phyloP scores from a whole-genome alignment of 2,329 filamentous ascomycete genomes.

The Calonectria henricotiae region DNA sequence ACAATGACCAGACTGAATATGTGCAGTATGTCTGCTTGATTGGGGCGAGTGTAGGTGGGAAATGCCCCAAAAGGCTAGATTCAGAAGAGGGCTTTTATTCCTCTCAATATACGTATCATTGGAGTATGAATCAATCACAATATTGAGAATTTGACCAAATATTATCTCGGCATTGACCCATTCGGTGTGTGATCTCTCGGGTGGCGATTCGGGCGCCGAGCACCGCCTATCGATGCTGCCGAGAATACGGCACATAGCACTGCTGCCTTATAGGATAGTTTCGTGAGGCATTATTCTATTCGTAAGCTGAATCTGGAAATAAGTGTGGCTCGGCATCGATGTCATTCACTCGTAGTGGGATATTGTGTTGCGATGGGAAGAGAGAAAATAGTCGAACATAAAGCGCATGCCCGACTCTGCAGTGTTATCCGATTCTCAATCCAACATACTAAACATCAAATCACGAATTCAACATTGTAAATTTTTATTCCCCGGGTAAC shows the following conservation, averaged over 20 bases:
- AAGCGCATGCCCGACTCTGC: background rate
- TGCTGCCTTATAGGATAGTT: conserved; percentile 13
- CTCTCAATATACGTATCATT: background rate
- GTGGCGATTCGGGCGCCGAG: conserved; percentile 46
- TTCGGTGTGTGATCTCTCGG: conserved; percentile 35
- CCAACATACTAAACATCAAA: background rate
- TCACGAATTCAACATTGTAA: conserved; percentile 28
- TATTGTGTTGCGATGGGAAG: background rate
- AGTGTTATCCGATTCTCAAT: conserved; percentile 28
- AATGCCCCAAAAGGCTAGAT: conserved; percentile 5
- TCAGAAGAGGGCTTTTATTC: conserved; percentile 35
- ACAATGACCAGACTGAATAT: too few species aligned
- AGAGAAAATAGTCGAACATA: conserved; percentile 2
- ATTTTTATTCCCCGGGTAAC: background rate
- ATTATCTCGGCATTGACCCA: conserved; percentile 23
- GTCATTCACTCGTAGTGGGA: background rate
- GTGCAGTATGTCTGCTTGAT: background rate
- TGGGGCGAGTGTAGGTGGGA: background rate
- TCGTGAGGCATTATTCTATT: conserved; percentile 2
- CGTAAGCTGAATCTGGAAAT: conserved; percentile 23
- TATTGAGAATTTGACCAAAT: background rate
- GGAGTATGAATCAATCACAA: background rate
- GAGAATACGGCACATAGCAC: conserved; percentile 35
- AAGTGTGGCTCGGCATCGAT: conserved; percentile 1
- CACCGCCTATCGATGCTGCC: conserved; percentile 38